Evolutionary conservation across 2,329 filamentous ascomycete species (phyloP), one percentile per base, ranked within the genome.

Genomic region (Aspergillus caelatus): DNA sequence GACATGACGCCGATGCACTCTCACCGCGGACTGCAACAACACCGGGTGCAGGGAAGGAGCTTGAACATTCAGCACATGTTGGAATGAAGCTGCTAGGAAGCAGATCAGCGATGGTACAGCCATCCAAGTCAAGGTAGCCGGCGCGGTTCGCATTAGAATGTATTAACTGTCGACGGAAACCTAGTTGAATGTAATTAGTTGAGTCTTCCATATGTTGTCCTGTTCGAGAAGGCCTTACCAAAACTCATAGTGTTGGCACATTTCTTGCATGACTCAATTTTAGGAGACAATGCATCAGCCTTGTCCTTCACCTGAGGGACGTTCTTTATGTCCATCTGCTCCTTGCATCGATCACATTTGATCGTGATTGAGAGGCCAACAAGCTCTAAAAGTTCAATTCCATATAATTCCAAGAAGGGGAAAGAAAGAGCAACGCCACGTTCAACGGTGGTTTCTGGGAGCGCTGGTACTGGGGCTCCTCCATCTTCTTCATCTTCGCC

Each of bases 291-390:
- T 19, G 68, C 67, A 39, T 78, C 79, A 36, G 72, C 75, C 23
- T 77, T 78, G 32, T 79, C 78, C 30, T 75, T 77, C 46, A 83
- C 83, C 52, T 88, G 84, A 62, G 85, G 87, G 10, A 94, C 80
- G 28, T 87, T 87, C 9, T 86, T 86, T 46, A 94, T 79, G 65
- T 95, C 92, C 71, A 88, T 88, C 14, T 83, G 75, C 4, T 91
- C 90, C 75, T 90, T 93, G 82, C 92, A 96, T 43, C 92, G 86
- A 58, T 89, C 87, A 75, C 92, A 96, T 74, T 93, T 94, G 66
- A 93, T 82, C 3, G 86, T 90, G 66, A 95, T 81, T 62, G 86
- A 88, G 36, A 95, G 80, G 28, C 86, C 82, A 0, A 84, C 81
- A 1, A 94, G 78, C 69, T 94, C 88, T 10, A 96, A 82, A 2